Evolutionary conservation across 108 stramenopile genomes (phyloP).

Genomic region (Cyclotella baltica): DNA sequence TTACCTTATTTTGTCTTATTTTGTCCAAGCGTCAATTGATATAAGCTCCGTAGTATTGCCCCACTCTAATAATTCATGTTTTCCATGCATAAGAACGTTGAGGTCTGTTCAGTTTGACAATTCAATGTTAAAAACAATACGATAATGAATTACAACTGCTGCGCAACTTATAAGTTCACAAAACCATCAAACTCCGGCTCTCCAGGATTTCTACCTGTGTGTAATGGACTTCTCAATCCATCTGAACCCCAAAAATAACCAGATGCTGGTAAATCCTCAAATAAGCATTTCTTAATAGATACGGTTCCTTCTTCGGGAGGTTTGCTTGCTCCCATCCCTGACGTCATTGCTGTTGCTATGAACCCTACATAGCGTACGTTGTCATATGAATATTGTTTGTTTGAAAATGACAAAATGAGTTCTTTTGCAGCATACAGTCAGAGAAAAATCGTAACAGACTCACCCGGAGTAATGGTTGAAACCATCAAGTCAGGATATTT

Average conservation of each 20-base stretch:
- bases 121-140: too few species aligned
- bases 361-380: too few species aligned
- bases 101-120: too few species aligned
- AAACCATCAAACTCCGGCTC: constrained; percentile 77
- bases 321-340: constrained; percentile 58
- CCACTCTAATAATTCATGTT: too few species aligned
- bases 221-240: constrained; percentile 62
- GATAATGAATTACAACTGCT: too few species aligned
- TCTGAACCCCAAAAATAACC: constrained; percentile 78
- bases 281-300: constrained; percentile 38
- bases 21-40: too few species aligned
- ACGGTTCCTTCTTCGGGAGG: constrained; percentile 60
- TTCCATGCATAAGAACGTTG: too few species aligned
- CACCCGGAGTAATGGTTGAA: constrained; percentile 57
- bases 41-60: too few species aligned
- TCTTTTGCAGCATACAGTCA: not conserved
- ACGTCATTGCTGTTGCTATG: constrained; percentile 71
- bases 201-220: constrained; percentile 69
- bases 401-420: not conserved
- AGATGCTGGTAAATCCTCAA: constrained; percentile 51
- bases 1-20: too few species aligned
- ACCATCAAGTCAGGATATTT: constrained; percentile 57
- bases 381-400: not conserved
- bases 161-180: too few species aligned
- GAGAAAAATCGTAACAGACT: too few species aligned